phyloP scores from a whole-genome alignment of 768 basidiomycete species.

The Boletus pseudopeckii region DNA sequence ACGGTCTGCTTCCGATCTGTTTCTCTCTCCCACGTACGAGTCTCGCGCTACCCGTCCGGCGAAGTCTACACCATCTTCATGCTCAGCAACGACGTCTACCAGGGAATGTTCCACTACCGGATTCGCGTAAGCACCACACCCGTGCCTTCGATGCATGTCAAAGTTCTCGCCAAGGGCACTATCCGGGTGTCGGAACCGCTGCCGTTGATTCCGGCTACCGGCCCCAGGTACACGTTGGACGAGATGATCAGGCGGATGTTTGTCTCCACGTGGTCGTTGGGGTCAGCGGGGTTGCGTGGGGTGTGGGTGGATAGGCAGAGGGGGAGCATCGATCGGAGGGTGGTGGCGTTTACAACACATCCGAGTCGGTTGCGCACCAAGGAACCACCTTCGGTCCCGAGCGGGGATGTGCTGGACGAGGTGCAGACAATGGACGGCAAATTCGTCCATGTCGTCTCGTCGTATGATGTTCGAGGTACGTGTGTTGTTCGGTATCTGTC shows the following conservation, averaged over 20 bases:
- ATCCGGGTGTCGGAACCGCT: neutral
- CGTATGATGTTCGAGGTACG: conserved; percentile 32
- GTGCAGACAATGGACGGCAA: conserved; percentile 10
- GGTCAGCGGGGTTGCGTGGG: conserved; percentile 21
- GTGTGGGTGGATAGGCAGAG: conserved; percentile 23
- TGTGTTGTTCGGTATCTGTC: neutral
- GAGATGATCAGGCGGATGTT: conserved; percentile 7
- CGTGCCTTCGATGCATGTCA: conserved; percentile 37
- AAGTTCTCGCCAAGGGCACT: conserved; percentile 30
- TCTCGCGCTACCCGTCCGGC: conserved; percentile 31
- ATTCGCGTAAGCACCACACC: conserved; percentile 31
- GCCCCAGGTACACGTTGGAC: neutral
- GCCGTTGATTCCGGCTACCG: neutral
- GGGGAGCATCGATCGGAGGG: conserved; percentile 13
- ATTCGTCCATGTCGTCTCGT: conserved; percentile 15
- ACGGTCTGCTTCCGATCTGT: conserved; percentile 36
- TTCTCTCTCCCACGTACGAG: conserved; percentile 41
- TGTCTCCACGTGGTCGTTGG: conserved; percentile 17
- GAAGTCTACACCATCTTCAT: conserved; percentile 37
- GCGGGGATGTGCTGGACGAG: neutral
- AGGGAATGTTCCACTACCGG: conserved; percentile 50
- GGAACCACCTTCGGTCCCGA: neutral
- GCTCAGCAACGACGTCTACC: conserved; percentile 40
- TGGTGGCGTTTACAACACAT: conserved; percentile 21
- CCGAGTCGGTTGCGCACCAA: conserved; percentile 2